Percentiles rank a stretch among this genome's conserved stretches.
phyloP scores from a whole-genome alignment of 2,329 filamentous ascomycete genomes.

The Lojkania enalia region DNA sequence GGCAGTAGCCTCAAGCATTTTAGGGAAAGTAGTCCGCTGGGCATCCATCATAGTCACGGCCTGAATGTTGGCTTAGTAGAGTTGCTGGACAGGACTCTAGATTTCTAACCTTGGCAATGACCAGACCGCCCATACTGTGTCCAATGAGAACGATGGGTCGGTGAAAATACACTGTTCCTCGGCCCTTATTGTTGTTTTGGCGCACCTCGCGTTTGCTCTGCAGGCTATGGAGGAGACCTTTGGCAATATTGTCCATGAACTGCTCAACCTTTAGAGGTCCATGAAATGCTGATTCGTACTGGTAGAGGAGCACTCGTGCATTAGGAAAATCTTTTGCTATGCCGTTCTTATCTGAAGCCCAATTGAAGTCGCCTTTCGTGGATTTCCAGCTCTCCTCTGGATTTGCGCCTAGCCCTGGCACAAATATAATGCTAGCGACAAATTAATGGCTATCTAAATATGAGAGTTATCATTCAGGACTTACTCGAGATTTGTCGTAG shows the following conservation, averaged over 20 bases:
- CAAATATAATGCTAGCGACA: constrained; percentile 7
- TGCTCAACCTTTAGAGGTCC: constrained; percentile 8
- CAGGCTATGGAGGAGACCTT: constrained; percentile 4
- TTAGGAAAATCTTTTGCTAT: constrained; percentile 8
- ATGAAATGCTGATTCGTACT: constrained; percentile 10
- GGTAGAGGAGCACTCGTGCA: constrained; percentile 7
- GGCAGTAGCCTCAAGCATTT: constrained; percentile 5
- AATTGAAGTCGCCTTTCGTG: constrained; percentile 4
- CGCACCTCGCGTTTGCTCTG: background rate
- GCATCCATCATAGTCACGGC: constrained; percentile 5
- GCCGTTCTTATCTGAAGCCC: constrained; percentile 7
- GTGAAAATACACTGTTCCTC: background rate
- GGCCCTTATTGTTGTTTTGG: background rate
- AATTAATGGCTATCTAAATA: background rate
- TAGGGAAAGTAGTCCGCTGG: background rate
- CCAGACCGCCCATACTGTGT: constrained; percentile 9
- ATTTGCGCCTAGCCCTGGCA: constrained; percentile 7
- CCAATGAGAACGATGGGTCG: constrained; percentile 10
- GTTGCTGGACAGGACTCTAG: background rate
- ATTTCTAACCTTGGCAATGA: constrained; percentile 6
- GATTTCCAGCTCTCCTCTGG: constrained; percentile 1
- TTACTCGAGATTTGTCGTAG: background rate
- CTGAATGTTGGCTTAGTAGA: background rate
- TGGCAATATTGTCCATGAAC: constrained; percentile 7
- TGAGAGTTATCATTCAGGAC: background rate